phyloP scores from a whole-genome alignment of 257 asterid genomes.

The Coffea canephora region DNA sequence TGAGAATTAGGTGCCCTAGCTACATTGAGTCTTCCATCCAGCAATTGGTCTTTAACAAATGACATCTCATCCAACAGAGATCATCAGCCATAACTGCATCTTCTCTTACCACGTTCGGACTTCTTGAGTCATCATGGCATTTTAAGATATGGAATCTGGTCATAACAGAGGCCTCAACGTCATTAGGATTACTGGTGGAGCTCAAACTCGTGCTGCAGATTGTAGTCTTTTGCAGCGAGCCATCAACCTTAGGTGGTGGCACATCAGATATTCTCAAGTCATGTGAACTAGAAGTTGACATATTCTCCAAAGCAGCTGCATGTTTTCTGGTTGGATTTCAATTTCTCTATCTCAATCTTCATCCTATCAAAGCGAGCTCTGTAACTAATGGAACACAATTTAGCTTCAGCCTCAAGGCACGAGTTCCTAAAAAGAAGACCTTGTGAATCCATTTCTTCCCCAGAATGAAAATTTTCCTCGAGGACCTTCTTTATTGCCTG shows the following conservation, averaged over 20 bases:
- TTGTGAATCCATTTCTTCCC: no score
- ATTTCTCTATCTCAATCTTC: no score
- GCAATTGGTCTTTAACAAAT: constrained; percentile 18
- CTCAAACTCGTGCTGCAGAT: constrained; percentile 17
- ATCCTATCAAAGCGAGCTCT: no score
- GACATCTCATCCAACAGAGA: neutral
- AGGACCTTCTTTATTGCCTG: no score
- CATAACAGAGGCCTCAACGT: constrained; percentile 47
- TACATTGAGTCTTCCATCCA: constrained; percentile 23
- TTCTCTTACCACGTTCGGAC: constrained; percentile 27
- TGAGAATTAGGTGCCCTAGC: constrained; percentile 24
- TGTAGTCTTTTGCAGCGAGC: constrained; percentile 9
- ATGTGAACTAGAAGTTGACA: constrained; percentile 16
- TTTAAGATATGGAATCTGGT: constrained; percentile 49
- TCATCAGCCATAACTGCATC: constrained; percentile 19
- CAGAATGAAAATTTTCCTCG: no score
- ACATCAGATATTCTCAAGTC: constrained; percentile 18
- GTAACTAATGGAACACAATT: no score
- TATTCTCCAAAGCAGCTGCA: no score
- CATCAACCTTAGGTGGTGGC: constrained; percentile 17
- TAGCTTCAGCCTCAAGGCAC: no score
- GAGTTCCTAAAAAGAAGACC: no score
- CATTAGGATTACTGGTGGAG: constrained; percentile 28
- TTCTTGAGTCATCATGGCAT: constrained; percentile 35
- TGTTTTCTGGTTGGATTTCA: no score